Evolutionary conservation across 2,329 filamentous ascomycete species (phyloP), one percentile per base, ranked within the genome.

Genomic region (Fusarium neocosmosporiellum): DNA sequence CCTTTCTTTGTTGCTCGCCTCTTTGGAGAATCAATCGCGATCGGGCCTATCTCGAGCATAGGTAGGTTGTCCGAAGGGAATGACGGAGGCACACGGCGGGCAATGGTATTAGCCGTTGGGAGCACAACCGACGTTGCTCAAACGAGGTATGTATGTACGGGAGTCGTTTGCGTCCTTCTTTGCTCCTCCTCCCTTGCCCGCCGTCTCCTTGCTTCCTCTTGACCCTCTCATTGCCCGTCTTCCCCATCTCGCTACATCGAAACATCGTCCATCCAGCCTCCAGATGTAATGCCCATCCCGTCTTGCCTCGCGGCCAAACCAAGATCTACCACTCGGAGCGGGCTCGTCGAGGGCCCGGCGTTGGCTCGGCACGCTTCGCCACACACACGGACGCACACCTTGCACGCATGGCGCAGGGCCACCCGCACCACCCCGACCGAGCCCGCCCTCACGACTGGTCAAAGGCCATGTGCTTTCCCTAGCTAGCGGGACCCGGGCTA

Each of bases 111-210:
- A 63, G 63, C 59, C 59, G 55, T 61, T 62, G 62, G 55, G 61
- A 62, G 60, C 55, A 70, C 71, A 69, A 50, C 65, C n/a, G 61
- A 63, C 67, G 53, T 71, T 69, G 43, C 50, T 61, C 58, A 59
- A 72, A 69, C 48, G 54, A 74, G 71, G 71, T 74, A 63, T 36
- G 48, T 22, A 70, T 31, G 46, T 16, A 48, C 22, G 18, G 18
- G 18, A 53, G 48, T 27, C 63, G 50, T 41, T 54, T 55, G 31
- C 27, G 20, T 33, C n/a, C 41, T 24, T 18, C 39, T 31, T 31
- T n/a, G 24, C 24, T 60, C 63, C 46, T 60, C 46, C 41, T 2
- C 36, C 8, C 46, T 46, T 4, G 24, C 9, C 31, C 27, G 48
- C 33, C 41, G 24, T 16, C 29, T 55, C 59, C 27, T 10, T 36